Evolutionary conservation across 148 eudicot genomes (phyloP).

Genomic region (Spergularia bocconei): DNA sequence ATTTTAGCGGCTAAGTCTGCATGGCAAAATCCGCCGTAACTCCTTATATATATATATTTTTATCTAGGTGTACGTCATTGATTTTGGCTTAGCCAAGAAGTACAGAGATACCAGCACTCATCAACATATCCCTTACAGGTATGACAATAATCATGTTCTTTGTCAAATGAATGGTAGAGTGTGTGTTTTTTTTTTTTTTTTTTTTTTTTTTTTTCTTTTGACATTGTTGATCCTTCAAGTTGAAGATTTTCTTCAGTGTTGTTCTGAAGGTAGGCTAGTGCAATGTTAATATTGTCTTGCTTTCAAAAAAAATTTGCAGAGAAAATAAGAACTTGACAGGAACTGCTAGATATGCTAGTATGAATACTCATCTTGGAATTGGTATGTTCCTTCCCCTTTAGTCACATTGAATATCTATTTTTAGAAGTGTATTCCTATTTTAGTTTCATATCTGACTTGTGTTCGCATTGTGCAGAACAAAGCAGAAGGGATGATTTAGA

Average conservation of each 20-base stretch:
- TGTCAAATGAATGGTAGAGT: not conserved
- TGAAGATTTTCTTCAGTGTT: not conserved
- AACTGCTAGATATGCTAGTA: slow-evolving; percentile 94
- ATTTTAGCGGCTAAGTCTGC: not conserved
- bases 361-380: slow-evolving; percentile 95
- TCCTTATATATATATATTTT: slow-evolving; percentile 4
- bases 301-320: slow-evolving; percentile 41
- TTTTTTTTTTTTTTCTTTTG: too few relatives aligned
- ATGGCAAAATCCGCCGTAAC: not conserved
- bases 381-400: slow-evolving; percentile 41
- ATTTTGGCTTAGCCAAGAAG: slow-evolving; percentile 96
- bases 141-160: slow-evolving; percentile 19
- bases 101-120: slow-evolving; percentile 77
- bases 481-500: slow-evolving; percentile 97
- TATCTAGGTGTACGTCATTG: slow-evolving; percentile 73
- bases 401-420: not conserved
- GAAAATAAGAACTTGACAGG: slow-evolving; percentile 97
- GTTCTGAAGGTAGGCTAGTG: not conserved
- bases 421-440: not conserved
- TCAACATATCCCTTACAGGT: slow-evolving; percentile 97
- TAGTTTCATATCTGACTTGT: slow-evolving; percentile 24
- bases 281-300: slow-evolving; percentile 13
- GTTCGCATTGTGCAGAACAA: slow-evolving; percentile 54
- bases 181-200: too few relatives aligned
- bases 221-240: not conserved